A percentile compares a stretch with the other conserved stretches of the same genome.
Evolutionary conservation across 106 monocot species (phyloP).

Genomic region (Dendrobium huoshanense): DNA sequence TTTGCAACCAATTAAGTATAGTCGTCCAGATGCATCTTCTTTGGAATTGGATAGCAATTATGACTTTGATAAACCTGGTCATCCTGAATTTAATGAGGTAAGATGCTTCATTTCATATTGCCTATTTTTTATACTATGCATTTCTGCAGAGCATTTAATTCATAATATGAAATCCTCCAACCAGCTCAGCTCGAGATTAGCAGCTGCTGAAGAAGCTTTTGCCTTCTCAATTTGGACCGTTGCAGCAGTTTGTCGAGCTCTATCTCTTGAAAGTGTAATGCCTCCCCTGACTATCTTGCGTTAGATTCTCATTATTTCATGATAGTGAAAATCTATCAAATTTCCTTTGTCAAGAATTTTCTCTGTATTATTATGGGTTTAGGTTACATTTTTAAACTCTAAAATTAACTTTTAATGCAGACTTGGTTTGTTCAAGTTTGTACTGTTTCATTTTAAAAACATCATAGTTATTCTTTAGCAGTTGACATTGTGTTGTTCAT

Average conservation of each 20-base stretch:
- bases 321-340: not conserved
- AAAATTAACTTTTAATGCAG: not conserved
- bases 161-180: slow-evolving; percentile 14
- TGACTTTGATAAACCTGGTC: slow-evolving; percentile 23
- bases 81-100: slow-evolving; percentile 62
- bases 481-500: not conserved
- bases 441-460: not conserved
- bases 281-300: slow-evolving; percentile 1
- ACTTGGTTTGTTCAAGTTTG: not conserved
- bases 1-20: slow-evolving; percentile 80
- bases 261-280: slow-evolving; percentile 94
- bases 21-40: slow-evolving; percentile 37
- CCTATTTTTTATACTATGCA: not conserved
- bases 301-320: not conserved
- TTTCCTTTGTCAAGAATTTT: not conserved
- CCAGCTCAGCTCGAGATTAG: slow-evolving; percentile 73
- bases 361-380: not conserved
- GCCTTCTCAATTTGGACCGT: slow-evolving; percentile 86
- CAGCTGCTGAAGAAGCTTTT: slow-evolving; percentile 91
- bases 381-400: not conserved
- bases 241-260: slow-evolving; percentile 74
- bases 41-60: slow-evolving; percentile 32
- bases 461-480: not conserved
- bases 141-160: slow-evolving; percentile 6
- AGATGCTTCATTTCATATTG: not conserved